These are phyloP conservation scores for Thraustotheca clavata DNA, from an alignment of 352 stramenopile species.

Conservation along the genomic window DNA sequence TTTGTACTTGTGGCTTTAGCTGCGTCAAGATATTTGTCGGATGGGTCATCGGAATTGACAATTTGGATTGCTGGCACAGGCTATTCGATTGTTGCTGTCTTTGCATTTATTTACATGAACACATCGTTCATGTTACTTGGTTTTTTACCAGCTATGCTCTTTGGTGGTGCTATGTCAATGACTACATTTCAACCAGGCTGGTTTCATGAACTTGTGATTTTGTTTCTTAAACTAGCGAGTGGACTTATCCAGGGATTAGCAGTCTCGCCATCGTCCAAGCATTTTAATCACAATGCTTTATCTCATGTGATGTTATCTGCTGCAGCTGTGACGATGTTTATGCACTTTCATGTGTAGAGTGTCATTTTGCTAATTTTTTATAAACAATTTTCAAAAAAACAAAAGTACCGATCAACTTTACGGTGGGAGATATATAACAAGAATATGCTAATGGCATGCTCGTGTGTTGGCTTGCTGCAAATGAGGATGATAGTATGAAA, in stretches of 20 bases:
- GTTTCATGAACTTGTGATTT: constrained; percentile 78
- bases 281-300: constrained; percentile 85
- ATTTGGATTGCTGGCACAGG: constrained; percentile 52
- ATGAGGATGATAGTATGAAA: constrained; percentile 66
- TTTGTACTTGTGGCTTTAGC: constrained; percentile 73
- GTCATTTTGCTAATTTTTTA: not conserved
- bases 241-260: constrained; percentile 75
- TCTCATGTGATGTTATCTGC: constrained; percentile 79
- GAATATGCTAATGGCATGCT: not conserved
- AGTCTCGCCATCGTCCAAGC: constrained; percentile 67
- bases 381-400: not conserved
- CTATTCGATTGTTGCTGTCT: constrained; percentile 66
- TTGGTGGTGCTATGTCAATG: constrained; percentile 58
- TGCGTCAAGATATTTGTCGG: constrained; percentile 60
- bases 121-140: constrained; percentile 72
- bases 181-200: constrained; percentile 77
- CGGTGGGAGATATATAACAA: no score
- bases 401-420: no score
- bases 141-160: constrained; percentile 75
- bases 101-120: constrained; percentile 78
- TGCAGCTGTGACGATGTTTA: constrained; percentile 73
- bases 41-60: constrained; percentile 66
- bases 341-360: constrained; percentile 47
- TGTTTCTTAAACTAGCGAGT: constrained; percentile 64
- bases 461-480: not conserved